Base-by-base conservation (phyloP, 2,329 filamentous ascomycete genomes). In the Colletotrichum musicola region DNA sequence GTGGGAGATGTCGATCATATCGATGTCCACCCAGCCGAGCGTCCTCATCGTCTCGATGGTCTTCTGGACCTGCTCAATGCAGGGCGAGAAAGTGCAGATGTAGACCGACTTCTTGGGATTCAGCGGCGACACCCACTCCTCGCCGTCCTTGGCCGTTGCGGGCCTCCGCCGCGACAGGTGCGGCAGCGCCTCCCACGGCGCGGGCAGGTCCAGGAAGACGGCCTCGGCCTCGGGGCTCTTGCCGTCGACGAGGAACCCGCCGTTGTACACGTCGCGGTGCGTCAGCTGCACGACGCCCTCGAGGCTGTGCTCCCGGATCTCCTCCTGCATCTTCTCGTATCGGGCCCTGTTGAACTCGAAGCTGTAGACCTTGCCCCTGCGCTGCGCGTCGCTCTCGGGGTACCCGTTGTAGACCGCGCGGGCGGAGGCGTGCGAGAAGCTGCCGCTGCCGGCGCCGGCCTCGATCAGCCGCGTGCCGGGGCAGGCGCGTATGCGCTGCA, bases 21-120 rank as follows among this genome's bases (percentile, higher is more conserved):
- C 90, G 72, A 98, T 97, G 66, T 95, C 92, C 10, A 94, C 87
- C 96, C 96, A 99, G 61, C 93, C 94, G 6, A 94, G 83, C 44
- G 90, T 88, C 62, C 95, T 91, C 79, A 99, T 86, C 13, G 89
- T 88, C 12, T 93, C 91, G 62, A 97, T 90, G 0, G 96, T 98
- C 64, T 90, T 89, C 61, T 92, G 94, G 22, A 97, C 95, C 82
- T 99, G 96, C 81, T 99, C 96, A 72, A 99, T 97, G 80, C 96
- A 99, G 0, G 96, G 96, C 1, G 93, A 97, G 81, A 99, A 99
- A 0, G 94, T 97, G 83, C 96, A 99, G 62, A 99, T 87, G 76
- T 96, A 87, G 1, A 91, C 89, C 5, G 92, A 87, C 49, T 88
- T 86, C n/a, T 86, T 85, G 0, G 93, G 90, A 72, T 96, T 91